Evolutionary conservation across 2,329 filamentous ascomycete species (phyloP).

Genomic region (Bertia moriformis): DNA sequence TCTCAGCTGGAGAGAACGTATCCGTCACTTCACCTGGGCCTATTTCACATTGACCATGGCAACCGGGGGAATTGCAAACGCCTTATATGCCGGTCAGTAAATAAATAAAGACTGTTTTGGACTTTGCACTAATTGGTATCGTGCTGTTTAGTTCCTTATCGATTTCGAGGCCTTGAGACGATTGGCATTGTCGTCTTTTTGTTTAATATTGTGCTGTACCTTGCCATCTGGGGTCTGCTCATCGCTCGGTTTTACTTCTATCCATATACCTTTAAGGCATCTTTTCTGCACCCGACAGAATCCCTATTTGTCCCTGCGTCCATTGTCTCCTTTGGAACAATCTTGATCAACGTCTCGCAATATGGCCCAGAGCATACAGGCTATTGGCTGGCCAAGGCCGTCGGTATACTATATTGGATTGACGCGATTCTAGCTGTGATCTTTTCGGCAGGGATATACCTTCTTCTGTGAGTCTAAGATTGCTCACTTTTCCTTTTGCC

Average conservation of each 20-base stretch:
- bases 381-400: conserved; percentile 26
- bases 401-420: conserved; percentile 28
- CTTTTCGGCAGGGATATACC: conserved; percentile 40
- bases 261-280: conserved; percentile 41
- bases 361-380: conserved; percentile 32
- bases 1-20: conserved; percentile 34
- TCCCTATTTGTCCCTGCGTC: conserved; percentile 42
- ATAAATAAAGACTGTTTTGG: not conserved
- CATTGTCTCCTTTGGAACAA: conserved; percentile 43
- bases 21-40: conserved; percentile 50
- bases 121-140: conserved; percentile 21
- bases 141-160: conserved; percentile 39
- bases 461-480: conserved; percentile 30
- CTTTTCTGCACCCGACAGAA: conserved; percentile 46
- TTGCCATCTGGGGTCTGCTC: conserved; percentile 32
- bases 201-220: conserved; percentile 28
- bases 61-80: conserved; percentile 3
- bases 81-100: conserved; percentile 13
- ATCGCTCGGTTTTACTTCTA: conserved; percentile 38
- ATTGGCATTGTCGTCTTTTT: conserved; percentile 27
- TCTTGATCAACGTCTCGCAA: conserved; percentile 46
- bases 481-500: not conserved
- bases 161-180: conserved; percentile 23
- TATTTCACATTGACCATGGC: conserved; percentile 18
- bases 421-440: conserved; percentile 38